Percentiles rank a stretch among this genome's conserved stretches.
These are phyloP conservation scores for Amphichorda felina DNA, from an alignment of 2,329 filamentous ascomycete genomes.

Conservation along the genomic window DNA sequence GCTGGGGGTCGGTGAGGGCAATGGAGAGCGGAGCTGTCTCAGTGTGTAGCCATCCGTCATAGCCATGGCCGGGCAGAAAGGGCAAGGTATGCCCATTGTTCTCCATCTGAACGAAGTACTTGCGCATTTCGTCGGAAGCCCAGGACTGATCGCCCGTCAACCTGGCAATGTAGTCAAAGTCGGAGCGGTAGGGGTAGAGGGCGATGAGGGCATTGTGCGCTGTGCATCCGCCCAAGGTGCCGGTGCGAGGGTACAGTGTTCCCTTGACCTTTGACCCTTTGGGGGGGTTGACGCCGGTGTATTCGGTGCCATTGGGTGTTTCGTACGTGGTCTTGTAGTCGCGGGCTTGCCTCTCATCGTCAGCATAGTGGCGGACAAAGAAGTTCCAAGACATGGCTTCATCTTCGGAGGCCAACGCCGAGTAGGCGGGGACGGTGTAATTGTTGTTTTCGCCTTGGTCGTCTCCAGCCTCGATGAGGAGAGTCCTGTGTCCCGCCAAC, in stretches of 20 bases:
- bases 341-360: constrained; percentile 11
- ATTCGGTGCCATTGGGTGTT: constrained; percentile 1
- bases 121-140: constrained; percentile 34
- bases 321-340: constrained; percentile 1
- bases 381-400: constrained; percentile 36
- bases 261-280: no score
- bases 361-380: constrained; percentile 47
- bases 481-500: constrained; percentile 38
- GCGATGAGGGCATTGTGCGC: constrained; percentile 29
- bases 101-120: constrained; percentile 35
- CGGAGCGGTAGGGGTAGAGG: constrained; percentile 33
- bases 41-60: constrained; percentile 27
- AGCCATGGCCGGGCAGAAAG: constrained; percentile 30
- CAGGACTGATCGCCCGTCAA: constrained; percentile 39
- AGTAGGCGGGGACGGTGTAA: background rate
- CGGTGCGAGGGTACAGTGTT: constrained; percentile 17
- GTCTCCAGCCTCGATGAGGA: constrained; percentile 45
- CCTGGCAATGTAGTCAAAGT: constrained; percentile 33
- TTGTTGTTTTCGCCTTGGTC: constrained; percentile 29
- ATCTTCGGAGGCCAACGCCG: no score
- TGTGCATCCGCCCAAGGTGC: constrained; percentile 17
- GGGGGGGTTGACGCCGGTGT: constrained; percentile 2
- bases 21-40: constrained; percentile 6
- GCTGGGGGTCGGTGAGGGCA: constrained; percentile 4
- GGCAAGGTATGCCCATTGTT: constrained; percentile 28